These are phyloP conservation scores for Coemansia sp. DNA, from an alignment of 192 early-diverging fungal genomes.

Conservation along the genomic window DNA sequence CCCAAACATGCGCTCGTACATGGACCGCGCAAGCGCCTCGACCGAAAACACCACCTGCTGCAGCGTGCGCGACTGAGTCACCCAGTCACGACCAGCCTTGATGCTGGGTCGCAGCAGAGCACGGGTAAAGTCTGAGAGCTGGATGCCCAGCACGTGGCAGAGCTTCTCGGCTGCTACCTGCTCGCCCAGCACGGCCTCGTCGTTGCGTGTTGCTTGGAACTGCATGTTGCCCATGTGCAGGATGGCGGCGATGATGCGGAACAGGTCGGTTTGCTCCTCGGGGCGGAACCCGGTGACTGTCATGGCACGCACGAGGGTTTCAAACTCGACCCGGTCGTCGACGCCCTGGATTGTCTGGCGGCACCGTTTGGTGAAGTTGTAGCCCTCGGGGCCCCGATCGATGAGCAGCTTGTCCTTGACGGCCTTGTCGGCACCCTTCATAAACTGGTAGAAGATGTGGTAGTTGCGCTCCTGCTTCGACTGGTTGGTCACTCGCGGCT, in stretches of 20 bases:
- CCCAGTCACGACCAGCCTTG: slow-evolving; percentile 95
- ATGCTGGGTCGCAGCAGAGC: slow-evolving; percentile 84
- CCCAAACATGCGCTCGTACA: slow-evolving; percentile 97
- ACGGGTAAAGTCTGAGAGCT: slow-evolving; percentile 80
- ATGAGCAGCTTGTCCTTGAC: slow-evolving; percentile 75
- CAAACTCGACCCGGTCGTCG: slow-evolving; percentile 82
- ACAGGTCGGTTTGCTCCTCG: slow-evolving; percentile 78
- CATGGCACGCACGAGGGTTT: slow-evolving; percentile 70
- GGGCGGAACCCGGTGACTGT: slow-evolving; percentile 72
- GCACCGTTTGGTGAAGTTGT: slow-evolving; percentile 78
- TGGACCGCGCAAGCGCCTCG: slow-evolving; percentile 84
- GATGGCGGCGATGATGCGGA: slow-evolving; percentile 80
- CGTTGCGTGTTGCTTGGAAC: slow-evolving; percentile 71
- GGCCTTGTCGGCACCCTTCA: slow-evolving; percentile 75
- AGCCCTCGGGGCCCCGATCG: slow-evolving; percentile 71
- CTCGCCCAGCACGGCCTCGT: slow-evolving; percentile 81
- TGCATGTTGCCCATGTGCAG: slow-evolving; percentile 93
- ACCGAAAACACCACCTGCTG: slow-evolving; percentile 84
- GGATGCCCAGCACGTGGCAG: slow-evolving; percentile 92
- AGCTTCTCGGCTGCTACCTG: slow-evolving; percentile 77
- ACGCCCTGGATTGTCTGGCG: slow-evolving; percentile 90
- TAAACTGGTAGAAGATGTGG: slow-evolving; percentile 98
- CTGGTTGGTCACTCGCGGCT: slow-evolving; percentile 93
- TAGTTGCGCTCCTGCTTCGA: slow-evolving; percentile 91
- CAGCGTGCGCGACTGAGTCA: slow-evolving; percentile 82